Conservation (phyloP, 192 early-diverging fungal species). For the Umbelopsis vinacea region DNA sequence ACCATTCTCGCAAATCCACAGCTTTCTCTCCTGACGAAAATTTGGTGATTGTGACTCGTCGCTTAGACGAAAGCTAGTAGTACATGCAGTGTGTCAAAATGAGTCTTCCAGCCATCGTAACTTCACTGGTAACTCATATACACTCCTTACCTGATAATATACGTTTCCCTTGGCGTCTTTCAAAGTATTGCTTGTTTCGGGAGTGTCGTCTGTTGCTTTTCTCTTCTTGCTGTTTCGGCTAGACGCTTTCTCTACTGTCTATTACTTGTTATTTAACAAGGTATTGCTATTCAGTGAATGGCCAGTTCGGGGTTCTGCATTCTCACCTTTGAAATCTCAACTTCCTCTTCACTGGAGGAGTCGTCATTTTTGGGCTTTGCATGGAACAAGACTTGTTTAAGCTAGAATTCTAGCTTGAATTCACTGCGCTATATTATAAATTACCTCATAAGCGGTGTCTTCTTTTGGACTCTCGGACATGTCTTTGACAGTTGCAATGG, state of each 20-base stretch:
- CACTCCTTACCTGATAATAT: background rate
- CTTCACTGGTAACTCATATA: background rate
- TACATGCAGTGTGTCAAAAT: background rate
- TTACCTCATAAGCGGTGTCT: constrained; percentile 1
- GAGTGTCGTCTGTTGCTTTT: constrained; percentile 11
- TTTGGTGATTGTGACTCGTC: constrained; percentile 26
- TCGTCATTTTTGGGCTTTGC: constrained; percentile 15
- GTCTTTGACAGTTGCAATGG: background rate
- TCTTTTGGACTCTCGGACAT: background rate
- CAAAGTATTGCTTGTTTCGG: background rate
- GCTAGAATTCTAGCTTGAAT: no score
- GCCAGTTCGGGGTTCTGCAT: no score
- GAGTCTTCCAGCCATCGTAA: background rate
- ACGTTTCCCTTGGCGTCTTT: constrained; percentile 3
- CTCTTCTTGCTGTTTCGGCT: background rate
- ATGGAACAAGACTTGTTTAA: background rate
- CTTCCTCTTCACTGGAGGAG: background rate
- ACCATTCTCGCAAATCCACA: constrained; percentile 30
- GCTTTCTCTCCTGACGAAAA: constrained; percentile 27
- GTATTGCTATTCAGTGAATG: background rate
- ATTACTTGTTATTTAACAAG: background rate
- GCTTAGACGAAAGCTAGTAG: constrained; percentile 24
- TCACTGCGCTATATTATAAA: background rate
- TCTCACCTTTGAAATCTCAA: constrained; percentile 1
- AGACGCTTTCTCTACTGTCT: background rate